Evolutionary conservation across 768 basidiomycete genomes (phyloP), one percentile per base, ranked within the genome.

Genomic region (Rhodocollybia butyracea): DNA sequence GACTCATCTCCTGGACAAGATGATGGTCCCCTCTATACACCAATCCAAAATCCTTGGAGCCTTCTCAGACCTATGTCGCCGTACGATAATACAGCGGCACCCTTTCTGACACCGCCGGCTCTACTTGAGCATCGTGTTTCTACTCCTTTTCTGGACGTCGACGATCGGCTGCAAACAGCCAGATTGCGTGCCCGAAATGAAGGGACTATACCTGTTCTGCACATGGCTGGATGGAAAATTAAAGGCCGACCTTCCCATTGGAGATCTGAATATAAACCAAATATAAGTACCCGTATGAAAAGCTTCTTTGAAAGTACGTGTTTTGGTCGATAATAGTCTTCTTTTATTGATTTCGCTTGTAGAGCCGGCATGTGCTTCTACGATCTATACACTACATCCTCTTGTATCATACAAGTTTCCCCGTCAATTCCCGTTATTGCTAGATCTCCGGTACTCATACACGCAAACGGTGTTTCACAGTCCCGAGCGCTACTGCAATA

Each of bases 221-320:
- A 31, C 3, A 36, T 50, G 6, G 10, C 48, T 34, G 22, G 48
- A 19, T 50, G 10, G 13, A 19, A 34, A 36, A 12, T 26, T 26
- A 24, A 38, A 50, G 48, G 48, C 21, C 32, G 48, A 21, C 48
- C 48, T 15, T 38, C 48, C 32, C 48, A 50, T 50, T 50, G 48
- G 48, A 50, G 48, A 50, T 3, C 34, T 22, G 48, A 34, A 5
- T 50, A 50, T 38, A 31, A 21, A 27, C 34, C 48, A 19, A 39
- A 13, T 17, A 24, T 26, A 34, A 6, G n/a, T 34, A 36, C 32
- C 15, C 31, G 22, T 10, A 24, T 50, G 5, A 38, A 38, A 15
- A 38, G 11, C 21, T 50, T 31, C 15, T 50, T 50, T 5, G 7
- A n/a, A 24, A 50, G 48, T 50, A 50, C 32, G 48, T n/a, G 26